Base-by-base conservation (phyloP, 2,329 filamentous ascomycete genomes). In the Aspergillus brasiliensis region DNA sequence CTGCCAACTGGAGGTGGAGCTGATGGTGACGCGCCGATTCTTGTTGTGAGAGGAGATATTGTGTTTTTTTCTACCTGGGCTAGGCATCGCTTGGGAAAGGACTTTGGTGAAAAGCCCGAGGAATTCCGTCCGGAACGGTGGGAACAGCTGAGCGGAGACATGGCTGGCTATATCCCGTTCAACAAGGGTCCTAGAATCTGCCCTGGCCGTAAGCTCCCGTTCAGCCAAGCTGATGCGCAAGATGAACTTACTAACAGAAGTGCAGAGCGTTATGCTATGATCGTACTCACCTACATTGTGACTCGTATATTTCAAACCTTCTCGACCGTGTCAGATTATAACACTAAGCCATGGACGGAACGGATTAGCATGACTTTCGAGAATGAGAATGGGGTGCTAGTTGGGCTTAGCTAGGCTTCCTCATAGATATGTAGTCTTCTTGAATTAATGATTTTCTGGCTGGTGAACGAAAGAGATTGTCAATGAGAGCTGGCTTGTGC, bases 161-260 rank as follows among this genome's bases (percentile, higher is more conserved):
- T 77, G 13, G 78, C 75, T 73, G 74, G 76, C 8, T 81, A 77
- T 60, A 72, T 79, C 17, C 80, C 79, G 1, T 81, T 81, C 51
- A 78, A 78, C 42, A 77, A 77, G 10, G 79, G 78, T 0, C 77
- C 79, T 1, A 67, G 78, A 23, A 75, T 79, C 15, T 83, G 82
- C 27, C 42, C 61, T 15, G 62, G 63, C 17, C 51, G 59, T 62
- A 21, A 47, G 59, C 28, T 27, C 7, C 6, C 13, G 3, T 38
- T 25, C 31, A 13, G 4, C 15, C 8, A 15, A 15, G 11, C 19
- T 42, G 27, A 27, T 51, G 21, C 13, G 5, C 19, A 21, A 8
- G 3, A 17, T 47, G 25, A 5, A 15, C 44, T 40, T 23, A 10
- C 28, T 57, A 42, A 56, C 47, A 13, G 4, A n/a, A n/a, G 25